Percentiles rank a stretch among this genome's conserved stretches.
Evolutionary conservation across 306 rosid genomes (phyloP).

Genomic region (Trifolium pratense): DNA sequence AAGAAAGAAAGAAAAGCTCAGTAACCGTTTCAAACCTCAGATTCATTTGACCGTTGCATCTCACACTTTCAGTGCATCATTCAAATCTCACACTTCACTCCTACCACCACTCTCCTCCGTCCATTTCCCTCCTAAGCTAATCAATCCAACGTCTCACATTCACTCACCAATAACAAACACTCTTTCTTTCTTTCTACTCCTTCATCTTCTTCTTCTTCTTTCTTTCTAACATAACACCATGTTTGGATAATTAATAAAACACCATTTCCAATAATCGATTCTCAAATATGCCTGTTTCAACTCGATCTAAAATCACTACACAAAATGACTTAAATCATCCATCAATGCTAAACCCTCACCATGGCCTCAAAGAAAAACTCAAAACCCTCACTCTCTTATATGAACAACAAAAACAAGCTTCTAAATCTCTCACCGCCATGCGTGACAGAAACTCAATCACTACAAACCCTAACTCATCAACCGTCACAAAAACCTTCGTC

Average conservation of each 20-base stretch:
- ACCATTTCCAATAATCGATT: neutral
- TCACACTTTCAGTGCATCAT: conserved; percentile 4
- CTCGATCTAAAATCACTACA: conserved; percentile 65
- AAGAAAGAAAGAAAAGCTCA: neutral
- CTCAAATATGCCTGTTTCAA: conserved; percentile 83
- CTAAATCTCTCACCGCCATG: conserved; percentile 64
- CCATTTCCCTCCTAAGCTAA: neutral
- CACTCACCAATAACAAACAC: neutral
- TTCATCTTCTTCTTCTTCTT: conserved; percentile 29
- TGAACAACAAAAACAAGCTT: conserved; percentile 89
- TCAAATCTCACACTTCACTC: conserved; percentile 41
- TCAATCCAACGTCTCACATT: conserved; percentile 51
- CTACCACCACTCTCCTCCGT: neutral
- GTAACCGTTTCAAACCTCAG: conserved; percentile 49
- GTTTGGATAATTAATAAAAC: conserved; percentile 25
- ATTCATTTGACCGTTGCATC: conserved; percentile 66
- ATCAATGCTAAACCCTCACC: conserved; percentile 68
- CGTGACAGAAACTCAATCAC: conserved; percentile 65
- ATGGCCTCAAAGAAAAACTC: conserved; percentile 89
- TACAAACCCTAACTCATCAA: conserved; percentile 62
- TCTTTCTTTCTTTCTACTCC: too few species aligned
- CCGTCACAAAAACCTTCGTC: conserved; percentile 67
- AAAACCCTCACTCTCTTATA: conserved; percentile 76
- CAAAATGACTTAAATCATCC: conserved; percentile 33
- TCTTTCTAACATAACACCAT: conserved; percentile 50